Base-by-base conservation (phyloP, 2,329 filamentous ascomycete species). In the Aspergillus terreus region DNA sequence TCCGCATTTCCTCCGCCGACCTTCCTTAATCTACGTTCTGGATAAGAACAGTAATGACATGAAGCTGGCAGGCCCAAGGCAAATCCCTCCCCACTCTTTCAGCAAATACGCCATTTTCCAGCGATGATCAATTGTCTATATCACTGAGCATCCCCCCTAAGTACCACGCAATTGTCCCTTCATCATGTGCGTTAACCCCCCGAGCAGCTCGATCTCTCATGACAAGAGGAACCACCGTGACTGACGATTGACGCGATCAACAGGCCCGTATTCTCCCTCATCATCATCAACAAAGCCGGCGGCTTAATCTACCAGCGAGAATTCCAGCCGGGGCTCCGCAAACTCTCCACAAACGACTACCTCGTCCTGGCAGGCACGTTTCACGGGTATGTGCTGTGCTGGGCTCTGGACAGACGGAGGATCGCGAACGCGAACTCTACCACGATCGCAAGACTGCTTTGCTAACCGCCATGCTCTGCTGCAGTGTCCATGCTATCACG, bases 261-360 rank as follows among this genome's bases (percentile, higher is more conserved):
- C 46, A 97, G 92, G 94, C 89, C 91, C 60, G 88, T 99, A 71
- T 94, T 95, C 73, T 86, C 92, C 53, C 86, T 99, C 67, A 91
- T 97, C 71, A 87, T 99, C 71, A 96, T 99, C 78, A 97, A 96
- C 80, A 99, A 99, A 81, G 92, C 94, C 58, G 94, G 92, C 54
- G 94, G 94, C 63, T 82, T 99, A 49, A 86, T 99, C 73, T 99
- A 95, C 79, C 92, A 97, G 75, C 90, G 91, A 63, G 89, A 90
- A 67, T 97, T 99, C 72, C 86, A 92, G 64, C 84, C 92, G 41
- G 88, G 84, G 54, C 82, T 99, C 53, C 88, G 89, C 71, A 90
- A 92, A 70, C 85, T 99, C 62, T 89, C 84, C 61, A 92, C 90
- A 62, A 99, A 99, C 71, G 94, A 99, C 78, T 95, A 95, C 68